A percentile compares a stretch with the other conserved stretches of the same genome.
Evolutionary conservation across 164 flowering plant genomes (phyloP).

Genomic region (Aristolochia fimbriata): DNA sequence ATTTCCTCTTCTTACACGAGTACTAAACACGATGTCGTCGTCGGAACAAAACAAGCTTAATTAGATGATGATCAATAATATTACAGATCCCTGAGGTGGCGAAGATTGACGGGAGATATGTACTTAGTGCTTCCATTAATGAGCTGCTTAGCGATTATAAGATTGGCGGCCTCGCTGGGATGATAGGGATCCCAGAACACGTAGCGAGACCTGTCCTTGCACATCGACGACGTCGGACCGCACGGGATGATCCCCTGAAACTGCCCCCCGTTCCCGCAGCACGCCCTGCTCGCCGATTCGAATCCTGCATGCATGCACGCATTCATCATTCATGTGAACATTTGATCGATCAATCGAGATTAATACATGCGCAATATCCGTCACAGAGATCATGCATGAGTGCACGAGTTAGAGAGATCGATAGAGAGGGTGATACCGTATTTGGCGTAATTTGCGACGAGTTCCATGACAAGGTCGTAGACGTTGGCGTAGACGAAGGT

Average conservation of each 20-base stretch:
- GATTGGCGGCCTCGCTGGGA: constrained; percentile 92
- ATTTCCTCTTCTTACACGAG: too few relatives aligned
- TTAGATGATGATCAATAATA: too few relatives aligned
- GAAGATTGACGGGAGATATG: constrained; percentile 71
- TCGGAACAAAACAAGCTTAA: too few relatives aligned
- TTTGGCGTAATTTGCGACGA: constrained; percentile 59
- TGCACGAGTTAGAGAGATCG: too few relatives aligned
- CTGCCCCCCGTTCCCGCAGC: constrained; percentile 92
- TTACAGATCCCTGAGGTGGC: constrained; percentile 53
- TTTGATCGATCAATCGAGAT: too few relatives aligned
- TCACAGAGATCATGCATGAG: too few relatives aligned
- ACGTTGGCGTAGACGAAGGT: constrained; percentile 73
- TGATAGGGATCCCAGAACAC: constrained; percentile 99
- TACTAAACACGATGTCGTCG: too few relatives aligned
- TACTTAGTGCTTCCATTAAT: constrained; percentile 50
- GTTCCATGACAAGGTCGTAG: constrained; percentile 71
- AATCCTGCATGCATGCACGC: constrained; percentile 40
- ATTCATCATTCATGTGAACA: too few relatives aligned
- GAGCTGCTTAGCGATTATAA: constrained; percentile 69
- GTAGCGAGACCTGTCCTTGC: constrained; percentile 53
- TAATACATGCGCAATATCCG: too few relatives aligned
- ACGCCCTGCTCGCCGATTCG: constrained; percentile 53
- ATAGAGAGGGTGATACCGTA: constrained; percentile 31
- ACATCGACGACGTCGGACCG: constrained; percentile 68
- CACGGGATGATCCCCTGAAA: constrained; percentile 84